Percentiles rank a stretch among this genome's conserved stretches.
Evolutionary conservation across 73 alveolate species (phyloP).

Genomic region (Paramecium sonneborni): DNA sequence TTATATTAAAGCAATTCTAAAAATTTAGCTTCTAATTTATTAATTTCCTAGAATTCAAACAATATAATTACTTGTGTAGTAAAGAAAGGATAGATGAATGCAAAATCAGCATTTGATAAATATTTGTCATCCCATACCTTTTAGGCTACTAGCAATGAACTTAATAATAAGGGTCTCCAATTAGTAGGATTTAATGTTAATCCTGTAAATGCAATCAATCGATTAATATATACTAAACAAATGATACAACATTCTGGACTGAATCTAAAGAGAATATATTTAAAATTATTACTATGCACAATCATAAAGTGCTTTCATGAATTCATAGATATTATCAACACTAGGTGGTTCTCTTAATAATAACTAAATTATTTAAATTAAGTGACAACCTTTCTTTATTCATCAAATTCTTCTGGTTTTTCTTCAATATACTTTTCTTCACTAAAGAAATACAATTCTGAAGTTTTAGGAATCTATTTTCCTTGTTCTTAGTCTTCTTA

Average conservation of each 20-base stretch:
- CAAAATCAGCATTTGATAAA: slow-evolving; percentile 95
- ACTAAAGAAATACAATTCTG: slow-evolving; percentile 94
- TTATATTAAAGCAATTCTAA: slow-evolving; percentile 92
- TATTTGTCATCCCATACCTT: slow-evolving; percentile 99
- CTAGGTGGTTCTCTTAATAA: slow-evolving; percentile 86
- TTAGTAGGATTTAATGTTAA: slow-evolving; percentile 95
- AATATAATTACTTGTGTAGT: slow-evolving; percentile 69
- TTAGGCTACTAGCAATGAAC: slow-evolving; percentile 95
- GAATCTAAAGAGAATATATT: slow-evolving; percentile 41
- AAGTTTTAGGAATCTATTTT: slow-evolving; percentile 84
- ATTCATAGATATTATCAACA: slow-evolving; percentile 94
- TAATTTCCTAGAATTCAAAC: slow-evolving; percentile 75
- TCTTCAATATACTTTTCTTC: slow-evolving; percentile 97
- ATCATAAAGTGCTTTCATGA: slow-evolving; percentile 97
- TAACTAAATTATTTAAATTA: neutral
- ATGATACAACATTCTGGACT: slow-evolving; percentile 97
- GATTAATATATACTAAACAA: slow-evolving; percentile 93
- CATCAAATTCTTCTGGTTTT: slow-evolving; percentile 95
- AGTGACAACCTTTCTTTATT: slow-evolving; percentile 75
- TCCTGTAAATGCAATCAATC: slow-evolving; percentile 96
- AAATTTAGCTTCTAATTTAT: slow-evolving; percentile 94
- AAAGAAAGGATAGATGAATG: slow-evolving; percentile 98
- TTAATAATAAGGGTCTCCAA: slow-evolving; percentile 98
- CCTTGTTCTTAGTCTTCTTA: slow-evolving; percentile 90
- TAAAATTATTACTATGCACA: slow-evolving; percentile 83